These are phyloP conservation scores for Chlamydomonas sphaeroides DNA, from an alignment of 139 green algal genomes.

Conservation along the genomic window DNA sequence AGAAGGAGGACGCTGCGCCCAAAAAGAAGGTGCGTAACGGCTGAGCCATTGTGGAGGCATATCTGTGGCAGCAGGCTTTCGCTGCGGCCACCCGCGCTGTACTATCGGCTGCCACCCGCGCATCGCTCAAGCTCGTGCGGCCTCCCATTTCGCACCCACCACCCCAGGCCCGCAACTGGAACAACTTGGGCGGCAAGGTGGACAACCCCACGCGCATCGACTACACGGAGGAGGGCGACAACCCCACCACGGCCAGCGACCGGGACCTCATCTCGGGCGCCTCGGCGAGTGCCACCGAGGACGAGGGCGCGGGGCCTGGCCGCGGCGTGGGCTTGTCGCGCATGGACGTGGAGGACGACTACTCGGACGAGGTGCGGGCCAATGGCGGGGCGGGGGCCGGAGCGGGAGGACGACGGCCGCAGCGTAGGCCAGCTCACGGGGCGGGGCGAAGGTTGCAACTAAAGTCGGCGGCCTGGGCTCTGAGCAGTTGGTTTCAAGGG, in stretches of 20 bases:
- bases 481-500: too few relatives aligned
- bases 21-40: conserved; percentile 56
- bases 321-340: conserved; percentile 40
- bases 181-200: conserved; percentile 19
- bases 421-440: background rate
- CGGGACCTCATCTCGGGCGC: conserved; percentile 26
- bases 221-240: conserved; percentile 47
- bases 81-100: too few relatives aligned
- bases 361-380: conserved; percentile 47
- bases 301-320: background rate
- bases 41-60: too few relatives aligned
- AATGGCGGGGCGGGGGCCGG: background rate
- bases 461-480: too few relatives aligned
- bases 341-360: conserved; percentile 66
- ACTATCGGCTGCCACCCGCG: too few relatives aligned
- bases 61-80: too few relatives aligned
- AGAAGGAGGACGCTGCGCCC: conserved; percentile 45
- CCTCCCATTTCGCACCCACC: too few relatives aligned
- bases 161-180: conserved; percentile 52
- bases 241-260: conserved; percentile 1
- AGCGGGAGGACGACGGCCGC: background rate
- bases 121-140: too few relatives aligned
- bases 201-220: conserved; percentile 49
- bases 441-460: too few relatives aligned
- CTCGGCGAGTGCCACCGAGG: conserved; percentile 19